phyloP scores from a whole-genome alignment of 163 green algal species.

The Chlamydomonas reinhardtii region DNA sequence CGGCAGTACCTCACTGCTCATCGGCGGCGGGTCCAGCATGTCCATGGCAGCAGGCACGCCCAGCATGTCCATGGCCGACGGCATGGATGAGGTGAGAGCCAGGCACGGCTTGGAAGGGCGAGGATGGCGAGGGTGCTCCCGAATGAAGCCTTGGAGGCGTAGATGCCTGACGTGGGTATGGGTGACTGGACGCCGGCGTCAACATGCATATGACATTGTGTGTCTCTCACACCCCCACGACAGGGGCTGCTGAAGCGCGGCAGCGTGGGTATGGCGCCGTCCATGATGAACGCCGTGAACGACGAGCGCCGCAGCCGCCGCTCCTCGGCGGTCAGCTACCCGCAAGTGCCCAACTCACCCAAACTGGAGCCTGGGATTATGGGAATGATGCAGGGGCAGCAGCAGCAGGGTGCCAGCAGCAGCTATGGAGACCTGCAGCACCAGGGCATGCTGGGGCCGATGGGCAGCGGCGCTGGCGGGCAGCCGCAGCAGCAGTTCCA shows the following conservation, averaged over 20 bases:
- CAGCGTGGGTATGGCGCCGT: slow-evolving; percentile 17
- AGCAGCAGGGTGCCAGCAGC: slow-evolving; percentile 4
- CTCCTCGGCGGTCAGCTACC: slow-evolving; percentile 44
- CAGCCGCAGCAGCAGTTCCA: background rate
- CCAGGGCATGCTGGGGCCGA: background rate
- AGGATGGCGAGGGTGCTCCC: no score
- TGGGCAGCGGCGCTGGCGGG: background rate
- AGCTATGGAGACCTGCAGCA: background rate
- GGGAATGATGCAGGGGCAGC: background rate
- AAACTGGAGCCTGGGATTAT: background rate
- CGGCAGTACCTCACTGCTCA: slow-evolving; percentile 19
- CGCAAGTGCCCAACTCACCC: slow-evolving; percentile 13
- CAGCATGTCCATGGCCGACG: slow-evolving; percentile 44
- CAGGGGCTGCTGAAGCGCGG: slow-evolving; percentile 2
- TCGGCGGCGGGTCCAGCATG: slow-evolving; percentile 29
- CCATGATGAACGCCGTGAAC: background rate
- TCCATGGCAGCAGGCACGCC: background rate
- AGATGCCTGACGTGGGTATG: no score
- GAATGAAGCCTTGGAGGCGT: no score
- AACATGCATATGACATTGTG: no score
- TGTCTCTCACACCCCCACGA: no score
- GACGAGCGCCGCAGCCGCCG: slow-evolving; percentile 38
- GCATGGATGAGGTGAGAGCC: slow-evolving; percentile 11
- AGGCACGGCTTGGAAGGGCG: no score
- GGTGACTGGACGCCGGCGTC: no score